Conservation (phyloP, 805 yeast genomes). For the Yamadazyma tumulicola region DNA sequence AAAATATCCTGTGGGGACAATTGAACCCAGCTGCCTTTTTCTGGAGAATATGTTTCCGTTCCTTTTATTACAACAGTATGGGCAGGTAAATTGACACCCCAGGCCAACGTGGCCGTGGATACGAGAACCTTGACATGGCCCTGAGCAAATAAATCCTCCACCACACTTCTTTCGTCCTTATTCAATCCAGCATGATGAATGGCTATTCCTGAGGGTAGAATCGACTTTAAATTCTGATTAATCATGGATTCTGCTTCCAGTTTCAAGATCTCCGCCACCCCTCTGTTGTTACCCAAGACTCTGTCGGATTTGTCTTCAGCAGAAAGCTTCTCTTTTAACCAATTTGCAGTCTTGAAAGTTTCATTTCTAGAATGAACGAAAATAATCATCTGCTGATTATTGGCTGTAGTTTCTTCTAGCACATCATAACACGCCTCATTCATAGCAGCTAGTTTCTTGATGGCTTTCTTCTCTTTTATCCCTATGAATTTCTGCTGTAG, state of each 20-base stretch:
- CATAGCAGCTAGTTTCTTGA: conserved; percentile 77
- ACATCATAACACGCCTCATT: conserved; percentile 84
- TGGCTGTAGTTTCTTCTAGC: conserved; percentile 55
- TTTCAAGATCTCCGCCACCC: conserved; percentile 58
- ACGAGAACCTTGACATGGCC: conserved; percentile 82
- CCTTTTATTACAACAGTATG: conserved; percentile 93
- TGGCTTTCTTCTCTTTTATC: conserved; percentile 75
- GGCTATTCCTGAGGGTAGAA: conserved; percentile 74
- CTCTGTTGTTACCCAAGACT: conserved; percentile 41
- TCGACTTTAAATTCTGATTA: conserved; percentile 52
- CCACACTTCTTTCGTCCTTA: conserved; percentile 65
- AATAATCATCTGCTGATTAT: conserved; percentile 75
- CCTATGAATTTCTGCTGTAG: conserved; percentile 86
- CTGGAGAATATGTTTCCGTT: conserved; percentile 91
- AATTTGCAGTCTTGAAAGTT: conserved; percentile 77
- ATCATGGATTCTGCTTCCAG: conserved; percentile 58
- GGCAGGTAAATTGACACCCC: conserved; percentile 97
- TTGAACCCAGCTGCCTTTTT: conserved; percentile 82
- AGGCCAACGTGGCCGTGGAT: conserved; percentile 90
- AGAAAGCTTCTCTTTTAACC: conserved; percentile 58
- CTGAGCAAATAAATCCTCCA: conserved; percentile 85
- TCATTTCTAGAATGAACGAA: conserved; percentile 95
- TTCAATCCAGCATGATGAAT: conserved; percentile 90
- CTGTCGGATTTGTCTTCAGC: conserved; percentile 49
- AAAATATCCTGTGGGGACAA: conserved; percentile 92